phyloP scores from a whole-genome alignment of 2,329 filamentous ascomycete species.

The Chaetomiaceae sp. region DNA sequence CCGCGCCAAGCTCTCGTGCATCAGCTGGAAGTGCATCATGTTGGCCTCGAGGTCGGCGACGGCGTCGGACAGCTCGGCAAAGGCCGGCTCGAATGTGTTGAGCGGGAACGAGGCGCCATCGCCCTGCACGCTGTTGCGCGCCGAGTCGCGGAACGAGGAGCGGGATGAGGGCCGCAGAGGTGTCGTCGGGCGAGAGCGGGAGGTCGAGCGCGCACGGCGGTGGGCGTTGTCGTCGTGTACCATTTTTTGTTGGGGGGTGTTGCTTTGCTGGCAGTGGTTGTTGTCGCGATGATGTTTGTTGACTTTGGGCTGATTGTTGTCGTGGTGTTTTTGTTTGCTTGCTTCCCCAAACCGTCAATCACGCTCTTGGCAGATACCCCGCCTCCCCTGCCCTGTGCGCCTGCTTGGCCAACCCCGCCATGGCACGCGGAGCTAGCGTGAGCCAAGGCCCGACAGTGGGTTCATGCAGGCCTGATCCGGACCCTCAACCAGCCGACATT shows the following conservation, averaged over 20 bases:
- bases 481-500: background rate
- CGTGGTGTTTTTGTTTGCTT: slow-evolving; percentile 2
- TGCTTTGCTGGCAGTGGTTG: background rate
- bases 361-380: background rate
- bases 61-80: slow-evolving; percentile 87
- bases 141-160: slow-evolving; percentile 77
- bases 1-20: slow-evolving; percentile 88
- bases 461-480: background rate
- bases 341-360: background rate
- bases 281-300: too few species aligned
- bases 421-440: background rate
- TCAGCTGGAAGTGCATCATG: slow-evolving; percentile 93
- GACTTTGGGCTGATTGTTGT: background rate
- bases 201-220: slow-evolving; percentile 44
- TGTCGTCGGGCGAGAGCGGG: slow-evolving; percentile 79
- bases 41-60: slow-evolving; percentile 96
- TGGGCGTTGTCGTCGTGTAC: slow-evolving; percentile 25
- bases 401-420: background rate
- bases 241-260: slow-evolving; percentile 1
- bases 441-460: background rate
- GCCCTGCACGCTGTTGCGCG: slow-evolving; percentile 50
- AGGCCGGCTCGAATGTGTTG: slow-evolving; percentile 79
- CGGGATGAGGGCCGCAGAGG: slow-evolving; percentile 86
- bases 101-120: slow-evolving; percentile 60
- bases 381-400: too few species aligned